Evolutionary conservation across 768 basidiomycete genomes (phyloP).

Genomic region (Agrocybe chaxingu): DNA sequence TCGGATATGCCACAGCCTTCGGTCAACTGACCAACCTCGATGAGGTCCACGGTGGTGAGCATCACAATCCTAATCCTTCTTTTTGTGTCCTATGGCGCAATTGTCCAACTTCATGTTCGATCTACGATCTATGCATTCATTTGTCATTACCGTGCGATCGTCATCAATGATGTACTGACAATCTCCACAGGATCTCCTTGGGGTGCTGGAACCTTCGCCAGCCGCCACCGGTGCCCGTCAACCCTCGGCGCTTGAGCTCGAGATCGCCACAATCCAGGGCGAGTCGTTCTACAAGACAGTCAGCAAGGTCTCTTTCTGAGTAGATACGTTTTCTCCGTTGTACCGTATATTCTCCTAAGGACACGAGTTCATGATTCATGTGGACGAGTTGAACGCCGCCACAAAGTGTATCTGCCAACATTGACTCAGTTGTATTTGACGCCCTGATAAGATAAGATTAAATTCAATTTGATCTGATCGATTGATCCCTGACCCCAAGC

Average conservation of each 20-base stretch:
- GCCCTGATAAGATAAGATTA: no score
- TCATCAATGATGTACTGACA: background rate
- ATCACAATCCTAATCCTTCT: background rate
- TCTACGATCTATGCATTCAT: no score
- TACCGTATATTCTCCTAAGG: background rate
- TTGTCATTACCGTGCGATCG: no score
- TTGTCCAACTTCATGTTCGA: no score
- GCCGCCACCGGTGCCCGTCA: conserved; percentile 42
- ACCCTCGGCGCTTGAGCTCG: conserved; percentile 49
- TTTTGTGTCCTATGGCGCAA: background rate
- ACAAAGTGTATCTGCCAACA: no score
- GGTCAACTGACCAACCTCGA: conserved; percentile 33
- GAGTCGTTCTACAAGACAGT: conserved; percentile 48
- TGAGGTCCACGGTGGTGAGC: conserved; percentile 64
- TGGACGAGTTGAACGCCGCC: no score
- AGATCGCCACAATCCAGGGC: conserved; percentile 54
- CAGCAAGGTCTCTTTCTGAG: conserved; percentile 24
- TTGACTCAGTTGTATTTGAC: no score
- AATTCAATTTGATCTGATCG: no score
- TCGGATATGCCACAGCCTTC: conserved; percentile 29
- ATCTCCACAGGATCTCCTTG: conserved; percentile 58
- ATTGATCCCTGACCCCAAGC: no score
- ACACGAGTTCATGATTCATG: background rate
- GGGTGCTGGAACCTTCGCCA: conserved; percentile 70
- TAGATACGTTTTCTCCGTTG: no score